These are phyloP conservation scores for Septoria linicola DNA, from an alignment of 2,329 filamentous ascomycete species.

Conservation along the genomic window DNA sequence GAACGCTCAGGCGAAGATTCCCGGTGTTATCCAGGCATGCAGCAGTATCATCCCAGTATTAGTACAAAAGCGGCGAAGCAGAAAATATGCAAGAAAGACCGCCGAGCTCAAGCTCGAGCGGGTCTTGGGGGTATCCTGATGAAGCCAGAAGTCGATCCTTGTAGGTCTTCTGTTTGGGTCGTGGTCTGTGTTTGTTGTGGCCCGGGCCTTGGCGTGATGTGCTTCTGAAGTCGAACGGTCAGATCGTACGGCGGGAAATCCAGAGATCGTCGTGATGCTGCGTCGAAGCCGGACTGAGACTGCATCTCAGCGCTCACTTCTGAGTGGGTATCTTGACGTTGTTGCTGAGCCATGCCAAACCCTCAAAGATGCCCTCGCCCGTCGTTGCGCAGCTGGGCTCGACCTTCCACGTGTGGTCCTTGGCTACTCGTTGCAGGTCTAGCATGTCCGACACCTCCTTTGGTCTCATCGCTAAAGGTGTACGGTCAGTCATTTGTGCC, in stretches of 20 bases:
- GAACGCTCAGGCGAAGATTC: neutral
- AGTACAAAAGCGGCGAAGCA: neutral
- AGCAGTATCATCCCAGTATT: slow-evolving; percentile 4
- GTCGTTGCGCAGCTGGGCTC: slow-evolving; percentile 56
- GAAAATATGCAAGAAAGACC: slow-evolving; percentile 8
- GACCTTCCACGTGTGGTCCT: slow-evolving; percentile 55
- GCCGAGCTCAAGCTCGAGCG: slow-evolving; percentile 1
- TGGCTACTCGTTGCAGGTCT: slow-evolving; percentile 51
- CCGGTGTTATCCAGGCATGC: neutral
- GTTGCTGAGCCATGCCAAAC: slow-evolving; percentile 52
- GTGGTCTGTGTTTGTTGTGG: slow-evolving; percentile 1
- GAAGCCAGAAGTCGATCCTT: slow-evolving; percentile 14
- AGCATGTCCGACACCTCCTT: slow-evolving; percentile 52
- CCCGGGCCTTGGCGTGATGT: too few species aligned
- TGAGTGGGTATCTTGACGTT: slow-evolving; percentile 47
- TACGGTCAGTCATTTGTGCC: slow-evolving; percentile 8
- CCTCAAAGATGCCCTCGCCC: slow-evolving; percentile 55
- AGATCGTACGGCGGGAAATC: too few species aligned
- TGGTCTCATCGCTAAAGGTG: slow-evolving; percentile 47
- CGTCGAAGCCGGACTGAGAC: too few species aligned
- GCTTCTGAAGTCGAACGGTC: too few species aligned
- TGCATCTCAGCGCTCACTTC: slow-evolving; percentile 19
- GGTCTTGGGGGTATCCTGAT: slow-evolving; percentile 13
- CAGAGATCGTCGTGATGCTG: too few species aligned
- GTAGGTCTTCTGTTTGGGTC: neutral